Evolutionary conservation across 1,284 basidiomycete species (phyloP), one percentile per base, ranked within the genome.

Genomic region (Tremellales sp.): DNA sequence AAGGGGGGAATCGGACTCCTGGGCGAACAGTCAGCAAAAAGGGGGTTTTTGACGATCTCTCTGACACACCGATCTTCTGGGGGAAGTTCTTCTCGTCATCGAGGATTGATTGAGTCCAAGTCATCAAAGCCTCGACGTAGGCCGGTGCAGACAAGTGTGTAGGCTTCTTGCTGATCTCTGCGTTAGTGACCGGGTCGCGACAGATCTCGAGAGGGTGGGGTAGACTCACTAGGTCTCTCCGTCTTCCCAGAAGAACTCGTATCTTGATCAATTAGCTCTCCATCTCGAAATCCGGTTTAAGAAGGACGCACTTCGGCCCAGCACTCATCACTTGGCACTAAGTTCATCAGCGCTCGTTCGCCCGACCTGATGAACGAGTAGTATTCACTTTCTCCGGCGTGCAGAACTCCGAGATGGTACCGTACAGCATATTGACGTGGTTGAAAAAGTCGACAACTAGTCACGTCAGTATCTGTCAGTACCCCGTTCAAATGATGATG

Each of bases 211-310:
- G 27, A 19, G 31, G 25, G 15, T 10, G 4, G 22, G 10, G 10
- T 3, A 0, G 19, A 57, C 65, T 52, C 29, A 70, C 68, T 86
- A 94, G 57, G 83, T 86, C 47, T 84, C 80, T 15, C 91, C 90
- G 65, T 97, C 96, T 73, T 98, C 94, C 94, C 96, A 99, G 25
- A 97, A 84, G 74, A 97, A 99, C 73, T 99, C 96, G 71, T 91
- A 94, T 62, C 90, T 89, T 46, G 3, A 36, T 3, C 6, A n/a
- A 25, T 39, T 11, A 29, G 27, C 22, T 25, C 7, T 8, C n/a
- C 23, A 26, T 25, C 29, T 46, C 47, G 52, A 7, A 25, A 15
- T 25, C 51, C n/a, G 23, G 15, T 21, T 11, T 24, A 3, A 22
- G 17, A n/a, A 17, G 13, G 33, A 75, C 82, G 60, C 62, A 93